Conservation (phyloP, 257 asterid species). For the Lycium ferocissimum region DNA sequence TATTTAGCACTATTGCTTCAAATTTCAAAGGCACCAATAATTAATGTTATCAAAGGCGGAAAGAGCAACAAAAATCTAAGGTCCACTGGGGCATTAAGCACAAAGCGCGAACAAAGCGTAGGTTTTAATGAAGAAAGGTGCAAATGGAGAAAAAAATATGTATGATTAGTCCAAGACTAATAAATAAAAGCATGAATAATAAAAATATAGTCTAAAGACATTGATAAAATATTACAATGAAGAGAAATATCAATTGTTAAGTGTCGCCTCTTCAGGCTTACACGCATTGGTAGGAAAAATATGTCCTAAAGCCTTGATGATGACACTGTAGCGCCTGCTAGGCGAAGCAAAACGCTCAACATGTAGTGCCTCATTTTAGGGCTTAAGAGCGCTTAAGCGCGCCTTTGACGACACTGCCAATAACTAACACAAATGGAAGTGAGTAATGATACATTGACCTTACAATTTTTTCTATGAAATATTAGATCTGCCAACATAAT, state of each 20-base stretch:
- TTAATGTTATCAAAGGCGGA: not conserved
- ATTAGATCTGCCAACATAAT: not conserved
- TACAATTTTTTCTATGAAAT: not conserved
- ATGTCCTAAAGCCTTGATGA: constrained; percentile 6
- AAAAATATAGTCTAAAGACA: not conserved
- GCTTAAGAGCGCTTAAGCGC: not conserved
- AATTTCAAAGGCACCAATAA: not conserved
- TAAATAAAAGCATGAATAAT: not conserved
- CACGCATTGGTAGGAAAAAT: not conserved
- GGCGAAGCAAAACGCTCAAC: not conserved
- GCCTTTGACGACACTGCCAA: not conserved
- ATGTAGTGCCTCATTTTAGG: not conserved
- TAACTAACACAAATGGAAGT: not conserved
- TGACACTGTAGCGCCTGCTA: not conserved
- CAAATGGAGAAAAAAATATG: not conserved
- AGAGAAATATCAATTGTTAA: constrained; percentile 1
- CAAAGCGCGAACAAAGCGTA: not conserved
- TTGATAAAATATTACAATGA: not conserved
- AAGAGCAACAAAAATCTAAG: not conserved
- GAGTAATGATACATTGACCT: not conserved
- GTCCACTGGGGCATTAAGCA: not conserved
- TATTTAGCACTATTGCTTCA: constrained; percentile 21
- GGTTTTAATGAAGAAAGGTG: not conserved
- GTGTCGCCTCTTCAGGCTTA: not conserved
- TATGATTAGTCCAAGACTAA: not conserved